Percentiles rank a stretch among this genome's conserved stretches.
phyloP scores from a whole-genome alignment of 2,329 filamentous ascomycete species.

The Rugonectria rugulosa region DNA sequence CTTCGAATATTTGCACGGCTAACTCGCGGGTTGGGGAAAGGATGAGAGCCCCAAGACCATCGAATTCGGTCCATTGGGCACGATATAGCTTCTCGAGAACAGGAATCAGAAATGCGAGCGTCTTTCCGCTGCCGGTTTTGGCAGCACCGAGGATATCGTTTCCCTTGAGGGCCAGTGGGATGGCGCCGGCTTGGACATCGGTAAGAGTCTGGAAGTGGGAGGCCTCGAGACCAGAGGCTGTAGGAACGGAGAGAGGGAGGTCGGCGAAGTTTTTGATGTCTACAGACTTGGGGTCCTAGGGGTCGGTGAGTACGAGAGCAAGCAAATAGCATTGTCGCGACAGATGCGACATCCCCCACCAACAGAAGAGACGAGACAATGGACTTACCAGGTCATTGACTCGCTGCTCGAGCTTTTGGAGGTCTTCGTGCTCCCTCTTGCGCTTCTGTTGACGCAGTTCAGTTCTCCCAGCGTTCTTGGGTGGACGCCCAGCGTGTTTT shows the following conservation, averaged over 20 bases:
- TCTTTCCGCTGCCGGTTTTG: slow-evolving; percentile 96
- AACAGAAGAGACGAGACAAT: background rate
- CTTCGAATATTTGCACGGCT: slow-evolving; percentile 96
- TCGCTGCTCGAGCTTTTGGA: slow-evolving; percentile 44
- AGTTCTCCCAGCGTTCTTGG: slow-evolving; percentile 42
- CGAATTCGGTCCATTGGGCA: slow-evolving; percentile 85
- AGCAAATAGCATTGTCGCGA: background rate
- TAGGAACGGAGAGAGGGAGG: slow-evolving; percentile 85
- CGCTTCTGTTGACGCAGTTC: slow-evolving; percentile 48
- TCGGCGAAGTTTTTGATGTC: slow-evolving; percentile 77
- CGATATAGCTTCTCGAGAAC: slow-evolving; percentile 93
- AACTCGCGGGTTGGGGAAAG: slow-evolving; percentile 94
- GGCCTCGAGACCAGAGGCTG: slow-evolving; percentile 78
- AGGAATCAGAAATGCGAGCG: slow-evolving; percentile 88
- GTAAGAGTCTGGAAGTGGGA: slow-evolving; percentile 92
- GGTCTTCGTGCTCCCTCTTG: slow-evolving; percentile 47
- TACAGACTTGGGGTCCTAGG: slow-evolving; percentile 66
- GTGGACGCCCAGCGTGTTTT: slow-evolving; percentile 32
- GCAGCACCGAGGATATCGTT: slow-evolving; percentile 91
- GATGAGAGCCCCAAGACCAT: slow-evolving; percentile 91
- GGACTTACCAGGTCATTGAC: slow-evolving; percentile 45
- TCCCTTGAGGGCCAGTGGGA: slow-evolving; percentile 85
- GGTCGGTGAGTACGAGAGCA: slow-evolving; percentile 18
- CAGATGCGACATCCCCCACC: slow-evolving; percentile 3
- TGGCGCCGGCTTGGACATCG: slow-evolving; percentile 89